Evolutionary conservation across 352 stramenopile species (phyloP).

Genomic region (Globisporangium camurandrum): DNA sequence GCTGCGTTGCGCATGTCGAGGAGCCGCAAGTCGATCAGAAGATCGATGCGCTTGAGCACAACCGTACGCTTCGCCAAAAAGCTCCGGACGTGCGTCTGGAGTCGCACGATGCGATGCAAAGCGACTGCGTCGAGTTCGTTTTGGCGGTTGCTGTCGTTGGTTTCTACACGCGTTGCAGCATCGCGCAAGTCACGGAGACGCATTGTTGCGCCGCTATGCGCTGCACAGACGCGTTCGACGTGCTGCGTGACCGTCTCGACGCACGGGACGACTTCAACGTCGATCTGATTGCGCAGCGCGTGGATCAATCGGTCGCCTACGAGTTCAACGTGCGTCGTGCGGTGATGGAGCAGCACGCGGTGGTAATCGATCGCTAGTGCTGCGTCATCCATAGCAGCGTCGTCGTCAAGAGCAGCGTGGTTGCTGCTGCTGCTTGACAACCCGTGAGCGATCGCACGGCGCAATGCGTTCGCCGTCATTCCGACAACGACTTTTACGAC

Average conservation of each 20-base stretch:
- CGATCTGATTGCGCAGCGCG: slow-evolving; percentile 18
- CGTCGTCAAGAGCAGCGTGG: not conserved
- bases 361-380: slow-evolving; percentile 21
- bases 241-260: slow-evolving; percentile 20
- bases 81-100: slow-evolving; percentile 39
- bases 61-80: slow-evolving; percentile 35
- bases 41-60: slow-evolving; percentile 40
- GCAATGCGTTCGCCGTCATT: slow-evolving; percentile 62
- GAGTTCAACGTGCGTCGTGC: slow-evolving; percentile 17
- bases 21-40: slow-evolving; percentile 36
- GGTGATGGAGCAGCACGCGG: slow-evolving; percentile 28
- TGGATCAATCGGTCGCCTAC: slow-evolving; percentile 19
- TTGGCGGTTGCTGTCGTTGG: not conserved
- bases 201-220: slow-evolving; percentile 22
- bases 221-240: slow-evolving; percentile 24
- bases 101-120: slow-evolving; percentile 17
- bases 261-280: slow-evolving; percentile 35
- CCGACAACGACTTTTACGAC: slow-evolving; percentile 26
- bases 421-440: slow-evolving; percentile 15
- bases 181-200: slow-evolving; percentile 26
- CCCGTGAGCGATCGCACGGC: slow-evolving; percentile 29
- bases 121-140: not conserved
- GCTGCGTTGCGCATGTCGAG: slow-evolving; percentile 16
- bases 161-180: slow-evolving; percentile 10
- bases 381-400: no score